These are phyloP conservation scores for Cytidiella melzeri DNA, from an alignment of 768 basidiomycete genomes.

Conservation along the genomic window DNA sequence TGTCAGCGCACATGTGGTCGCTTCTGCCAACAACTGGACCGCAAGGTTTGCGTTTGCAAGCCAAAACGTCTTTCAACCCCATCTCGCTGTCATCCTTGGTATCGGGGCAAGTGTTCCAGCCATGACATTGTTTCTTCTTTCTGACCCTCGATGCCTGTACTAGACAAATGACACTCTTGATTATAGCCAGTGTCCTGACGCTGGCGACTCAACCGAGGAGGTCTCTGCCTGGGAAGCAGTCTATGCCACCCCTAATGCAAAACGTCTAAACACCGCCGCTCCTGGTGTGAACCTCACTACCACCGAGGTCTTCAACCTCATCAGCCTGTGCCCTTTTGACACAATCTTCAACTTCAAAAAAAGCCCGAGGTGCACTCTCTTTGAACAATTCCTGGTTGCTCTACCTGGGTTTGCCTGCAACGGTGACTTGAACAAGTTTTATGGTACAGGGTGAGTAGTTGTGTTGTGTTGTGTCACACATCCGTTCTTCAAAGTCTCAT, in stretches of 20 bases:
- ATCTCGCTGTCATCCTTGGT: slow-evolving; percentile 46
- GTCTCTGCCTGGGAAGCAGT: slow-evolving; percentile 47
- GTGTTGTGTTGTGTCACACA: not conserved
- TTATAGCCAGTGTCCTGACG: slow-evolving; percentile 55
- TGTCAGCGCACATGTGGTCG: slow-evolving; percentile 51
- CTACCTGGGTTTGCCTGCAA: slow-evolving; percentile 65
- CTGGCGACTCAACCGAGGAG: slow-evolving; percentile 37
- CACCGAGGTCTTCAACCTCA: slow-evolving; percentile 50
- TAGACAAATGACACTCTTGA: slow-evolving; percentile 61
- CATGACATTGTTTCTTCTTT: not conserved
- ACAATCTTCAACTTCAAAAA: slow-evolving; percentile 42
- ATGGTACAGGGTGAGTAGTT: slow-evolving; percentile 57
- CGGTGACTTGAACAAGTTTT: slow-evolving; percentile 73
- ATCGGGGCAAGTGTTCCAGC: not conserved
- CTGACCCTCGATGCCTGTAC: not conserved
- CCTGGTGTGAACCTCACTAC: slow-evolving; percentile 55
- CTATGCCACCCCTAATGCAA: slow-evolving; percentile 50
- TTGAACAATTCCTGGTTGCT: slow-evolving; percentile 42
- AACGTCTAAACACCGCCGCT: slow-evolving; percentile 52
- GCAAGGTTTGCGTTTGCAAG: slow-evolving; percentile 59
- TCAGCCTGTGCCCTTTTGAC: slow-evolving; percentile 78
- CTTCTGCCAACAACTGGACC: slow-evolving; percentile 69
- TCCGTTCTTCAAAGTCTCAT: not conserved
- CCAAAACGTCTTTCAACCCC: slow-evolving; percentile 36
- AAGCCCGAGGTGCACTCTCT: slow-evolving; percentile 71